Percentiles rank a stretch among this genome's conserved stretches.
phyloP scores from a whole-genome alignment of 1,284 basidiomycete species.

The Ceratobasidium sp. region DNA sequence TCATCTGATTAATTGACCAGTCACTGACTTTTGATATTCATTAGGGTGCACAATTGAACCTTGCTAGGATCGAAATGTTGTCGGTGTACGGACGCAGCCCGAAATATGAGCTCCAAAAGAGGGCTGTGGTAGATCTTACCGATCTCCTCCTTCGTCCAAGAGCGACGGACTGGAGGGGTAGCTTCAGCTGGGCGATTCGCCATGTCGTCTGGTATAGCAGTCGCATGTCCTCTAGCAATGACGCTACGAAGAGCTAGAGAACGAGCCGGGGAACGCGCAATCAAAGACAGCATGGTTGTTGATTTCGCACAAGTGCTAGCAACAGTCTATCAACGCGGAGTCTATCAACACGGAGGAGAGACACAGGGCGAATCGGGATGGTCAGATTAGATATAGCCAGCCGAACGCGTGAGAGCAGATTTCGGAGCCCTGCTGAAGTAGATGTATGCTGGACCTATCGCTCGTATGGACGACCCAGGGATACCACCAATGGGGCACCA shows the following conservation, averaged over 20 bases:
- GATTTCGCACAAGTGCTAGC: too few species aligned
- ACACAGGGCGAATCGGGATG: slow-evolving; percentile 22
- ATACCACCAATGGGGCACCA: slow-evolving; percentile 8
- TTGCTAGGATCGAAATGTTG: slow-evolving; percentile 87
- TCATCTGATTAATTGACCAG: slow-evolving; percentile 3
- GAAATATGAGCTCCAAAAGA: slow-evolving; percentile 86
- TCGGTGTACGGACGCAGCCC: slow-evolving; percentile 85
- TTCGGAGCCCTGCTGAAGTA: too few species aligned
- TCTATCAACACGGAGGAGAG: background rate
- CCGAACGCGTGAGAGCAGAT: slow-evolving; percentile 20
- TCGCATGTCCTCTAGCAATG: slow-evolving; percentile 13
- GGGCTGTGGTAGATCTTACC: slow-evolving; percentile 81
- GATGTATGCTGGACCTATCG: slow-evolving; percentile 37
- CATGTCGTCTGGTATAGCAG: slow-evolving; percentile 11
- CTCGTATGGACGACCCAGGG: background rate
- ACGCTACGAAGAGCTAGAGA: background rate
- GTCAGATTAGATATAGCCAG: slow-evolving; percentile 28
- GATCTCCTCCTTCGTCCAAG: slow-evolving; percentile 76
- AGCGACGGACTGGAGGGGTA: background rate
- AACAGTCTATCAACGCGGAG: background rate
- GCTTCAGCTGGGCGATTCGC: background rate
- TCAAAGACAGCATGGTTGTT: slow-evolving; percentile 13
- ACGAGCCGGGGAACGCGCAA: slow-evolving; percentile 22
- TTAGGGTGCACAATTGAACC: slow-evolving; percentile 95
- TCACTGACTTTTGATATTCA: slow-evolving; percentile 98